Percentiles rank a stretch among this genome's conserved stretches.
Evolutionary conservation across 176 grass and related monocot species (phyloP).

Genomic region (Ampelocalamus luodianensis): DNA sequence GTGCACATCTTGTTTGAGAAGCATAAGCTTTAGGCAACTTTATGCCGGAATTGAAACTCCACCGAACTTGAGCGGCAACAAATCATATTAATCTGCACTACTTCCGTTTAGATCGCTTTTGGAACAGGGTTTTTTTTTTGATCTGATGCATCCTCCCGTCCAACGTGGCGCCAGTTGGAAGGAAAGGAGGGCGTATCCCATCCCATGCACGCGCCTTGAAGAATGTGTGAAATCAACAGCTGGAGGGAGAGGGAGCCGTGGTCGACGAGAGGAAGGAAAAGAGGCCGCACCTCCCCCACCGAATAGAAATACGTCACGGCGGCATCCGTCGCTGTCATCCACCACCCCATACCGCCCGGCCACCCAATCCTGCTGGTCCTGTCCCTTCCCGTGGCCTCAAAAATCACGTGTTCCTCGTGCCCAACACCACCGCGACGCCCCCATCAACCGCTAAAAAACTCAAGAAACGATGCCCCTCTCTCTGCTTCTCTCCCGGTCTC

Average conservation of each 20-base stretch:
- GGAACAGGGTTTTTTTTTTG: background rate
- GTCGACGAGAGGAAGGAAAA: constrained; percentile 32
- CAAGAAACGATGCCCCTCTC: background rate
- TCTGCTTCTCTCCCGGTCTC: too few relatives aligned
- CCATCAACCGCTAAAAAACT: background rate
- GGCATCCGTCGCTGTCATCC: constrained; percentile 1
- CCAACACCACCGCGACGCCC: constrained; percentile 10
- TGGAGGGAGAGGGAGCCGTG: background rate
- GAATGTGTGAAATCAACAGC: constrained; percentile 7
- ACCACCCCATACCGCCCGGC: background rate
- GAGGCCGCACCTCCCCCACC: background rate
- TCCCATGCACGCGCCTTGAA: background rate
- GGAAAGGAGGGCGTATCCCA: background rate
- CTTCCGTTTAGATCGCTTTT: background rate
- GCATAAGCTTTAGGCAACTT: too few relatives aligned
- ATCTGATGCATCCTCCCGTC: background rate
- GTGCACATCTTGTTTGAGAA: too few relatives aligned
- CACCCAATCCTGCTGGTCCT: background rate
- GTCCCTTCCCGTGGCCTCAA: background rate
- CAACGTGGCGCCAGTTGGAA: background rate
- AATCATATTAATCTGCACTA: too few relatives aligned
- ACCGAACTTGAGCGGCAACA: too few relatives aligned
- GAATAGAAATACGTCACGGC: background rate
- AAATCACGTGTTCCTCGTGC: constrained; percentile 64
- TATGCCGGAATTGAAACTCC: too few relatives aligned